Evolutionary conservation across 345 rosid genomes (phyloP).

Genomic region (Dipteronia sinensis): DNA sequence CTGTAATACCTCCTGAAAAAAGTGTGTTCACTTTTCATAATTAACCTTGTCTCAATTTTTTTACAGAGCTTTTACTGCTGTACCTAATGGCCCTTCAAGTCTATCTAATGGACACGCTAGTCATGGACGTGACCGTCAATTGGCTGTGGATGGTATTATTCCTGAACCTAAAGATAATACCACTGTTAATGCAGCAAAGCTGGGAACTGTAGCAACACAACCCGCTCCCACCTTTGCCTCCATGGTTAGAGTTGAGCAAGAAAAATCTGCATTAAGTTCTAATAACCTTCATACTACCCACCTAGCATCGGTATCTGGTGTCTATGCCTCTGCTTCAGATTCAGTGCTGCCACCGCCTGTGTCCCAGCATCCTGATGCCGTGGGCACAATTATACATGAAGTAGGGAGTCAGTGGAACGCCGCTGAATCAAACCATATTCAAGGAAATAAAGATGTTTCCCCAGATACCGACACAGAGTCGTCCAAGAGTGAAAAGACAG

Average conservation of each 20-base stretch:
- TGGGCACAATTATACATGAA: constrained; percentile 32
- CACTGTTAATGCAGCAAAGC: constrained; percentile 29
- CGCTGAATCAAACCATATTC: constrained; percentile 36
- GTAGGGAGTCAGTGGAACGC: constrained; percentile 29
- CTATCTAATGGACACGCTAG: constrained; percentile 44
- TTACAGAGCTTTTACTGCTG: constrained; percentile 38
- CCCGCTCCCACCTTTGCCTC: constrained; percentile 24
- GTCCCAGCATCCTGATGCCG: constrained; percentile 28
- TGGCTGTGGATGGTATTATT: constrained; percentile 20
- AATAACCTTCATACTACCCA: constrained; percentile 19
- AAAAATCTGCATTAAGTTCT: constrained; percentile 30
- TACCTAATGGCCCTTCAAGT: constrained; percentile 38
- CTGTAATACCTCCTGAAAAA: not conserved
- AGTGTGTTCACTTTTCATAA: not conserved
- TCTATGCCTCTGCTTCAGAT: constrained; percentile 42
- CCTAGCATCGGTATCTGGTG: constrained; percentile 37
- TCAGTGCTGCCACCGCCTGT: constrained; percentile 40
- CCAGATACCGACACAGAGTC: constrained; percentile 10
- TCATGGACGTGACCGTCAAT: constrained; percentile 22
- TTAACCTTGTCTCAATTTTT: constrained; percentile 12
- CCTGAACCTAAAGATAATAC: constrained; percentile 26
- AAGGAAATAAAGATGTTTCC: constrained; percentile 28
- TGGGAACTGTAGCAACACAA: constrained; percentile 11
- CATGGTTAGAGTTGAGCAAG: constrained; percentile 38
- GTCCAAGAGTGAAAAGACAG: constrained; percentile 24